Evolutionary conservation across 306 rosid species (phyloP).

Genomic region (Prunus padus): DNA sequence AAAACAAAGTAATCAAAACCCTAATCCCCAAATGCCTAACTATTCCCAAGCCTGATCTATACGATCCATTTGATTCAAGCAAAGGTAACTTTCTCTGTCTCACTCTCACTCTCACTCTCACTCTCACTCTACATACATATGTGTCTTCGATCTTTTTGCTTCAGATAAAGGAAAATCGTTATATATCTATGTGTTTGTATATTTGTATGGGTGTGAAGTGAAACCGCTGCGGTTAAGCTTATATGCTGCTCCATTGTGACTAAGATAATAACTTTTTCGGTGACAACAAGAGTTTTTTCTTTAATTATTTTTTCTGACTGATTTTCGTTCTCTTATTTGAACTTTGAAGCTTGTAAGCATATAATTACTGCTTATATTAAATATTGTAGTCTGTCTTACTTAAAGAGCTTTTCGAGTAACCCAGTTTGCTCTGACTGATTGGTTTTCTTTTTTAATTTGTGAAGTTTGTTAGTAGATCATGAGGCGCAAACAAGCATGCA

Average conservation of each 20-base stretch:
- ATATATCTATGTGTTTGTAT: background rate
- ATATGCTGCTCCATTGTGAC: background rate
- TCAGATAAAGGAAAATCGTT: background rate
- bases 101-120: background rate
- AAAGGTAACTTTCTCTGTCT: background rate
- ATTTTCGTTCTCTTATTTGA: background rate
- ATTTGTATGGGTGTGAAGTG: background rate
- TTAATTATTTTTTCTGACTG: background rate
- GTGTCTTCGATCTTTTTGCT: background rate
- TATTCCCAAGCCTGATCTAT: background rate
- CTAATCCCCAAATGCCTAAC: background rate
- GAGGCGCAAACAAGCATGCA: conserved; percentile 2
- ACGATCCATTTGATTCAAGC: background rate
- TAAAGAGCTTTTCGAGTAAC: background rate
- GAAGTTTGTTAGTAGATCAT: background rate
- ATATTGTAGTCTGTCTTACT: background rate
- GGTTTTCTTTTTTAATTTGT: background rate
- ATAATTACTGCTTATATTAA: background rate
- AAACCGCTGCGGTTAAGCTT: background rate
- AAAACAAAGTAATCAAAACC: background rate
- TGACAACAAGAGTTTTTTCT: background rate
- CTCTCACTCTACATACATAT: background rate
- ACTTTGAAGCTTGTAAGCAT: background rate
- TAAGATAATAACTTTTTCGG: background rate
- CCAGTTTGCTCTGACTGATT: background rate